These are phyloP conservation scores for Fusarium avenaceum DNA, from an alignment of 2,329 filamentous ascomycete species.

Conservation along the genomic window DNA sequence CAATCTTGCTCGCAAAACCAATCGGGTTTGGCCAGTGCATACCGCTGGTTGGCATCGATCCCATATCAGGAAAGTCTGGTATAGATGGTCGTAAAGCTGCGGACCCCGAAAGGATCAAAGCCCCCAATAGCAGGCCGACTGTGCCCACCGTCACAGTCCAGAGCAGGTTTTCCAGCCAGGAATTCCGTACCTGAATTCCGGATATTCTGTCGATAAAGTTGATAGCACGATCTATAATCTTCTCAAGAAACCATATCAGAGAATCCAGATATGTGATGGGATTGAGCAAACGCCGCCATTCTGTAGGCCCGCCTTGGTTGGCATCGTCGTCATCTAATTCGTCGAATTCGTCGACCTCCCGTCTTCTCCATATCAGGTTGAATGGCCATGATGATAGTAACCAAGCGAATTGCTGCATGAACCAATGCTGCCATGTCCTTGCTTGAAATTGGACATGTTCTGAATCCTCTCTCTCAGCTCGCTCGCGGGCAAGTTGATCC, in stretches of 20 bases:
- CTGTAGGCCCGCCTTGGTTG: slow-evolving; percentile 20
- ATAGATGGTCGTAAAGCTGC: slow-evolving; percentile 6
- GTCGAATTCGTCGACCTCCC: slow-evolving; percentile 15
- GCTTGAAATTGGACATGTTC: neutral
- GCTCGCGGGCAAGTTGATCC: slow-evolving; percentile 30
- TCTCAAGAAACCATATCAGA: slow-evolving; percentile 44
- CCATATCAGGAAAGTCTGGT: slow-evolving; percentile 14
- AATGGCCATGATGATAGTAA: slow-evolving; percentile 43
- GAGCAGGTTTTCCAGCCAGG: neutral
- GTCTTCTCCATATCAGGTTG: slow-evolving; percentile 11
- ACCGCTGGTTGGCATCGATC: slow-evolving; percentile 7
- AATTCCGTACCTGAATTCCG: slow-evolving; percentile 5
- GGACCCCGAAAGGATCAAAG: neutral
- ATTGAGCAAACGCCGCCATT: slow-evolving; percentile 50
- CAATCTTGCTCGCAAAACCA: slow-evolving; percentile 38
- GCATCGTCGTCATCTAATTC: slow-evolving; percentile 27
- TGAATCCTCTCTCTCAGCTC: slow-evolving; percentile 16
- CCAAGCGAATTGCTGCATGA: slow-evolving; percentile 43
- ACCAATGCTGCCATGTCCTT: slow-evolving; percentile 35
- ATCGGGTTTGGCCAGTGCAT: slow-evolving; percentile 32
- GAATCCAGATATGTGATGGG: slow-evolving; percentile 52
- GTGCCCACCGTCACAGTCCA: neutral
- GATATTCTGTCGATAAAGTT: slow-evolving; percentile 35
- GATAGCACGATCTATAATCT: slow-evolving; percentile 38
- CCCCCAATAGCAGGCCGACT: slow-evolving; percentile 15